Percentiles rank a stretch among this genome's conserved stretches.
These are phyloP conservation scores for Cystobasidiaceae sp. DNA, from an alignment of 1,284 basidiomycete genomes.

Conservation along the genomic window DNA sequence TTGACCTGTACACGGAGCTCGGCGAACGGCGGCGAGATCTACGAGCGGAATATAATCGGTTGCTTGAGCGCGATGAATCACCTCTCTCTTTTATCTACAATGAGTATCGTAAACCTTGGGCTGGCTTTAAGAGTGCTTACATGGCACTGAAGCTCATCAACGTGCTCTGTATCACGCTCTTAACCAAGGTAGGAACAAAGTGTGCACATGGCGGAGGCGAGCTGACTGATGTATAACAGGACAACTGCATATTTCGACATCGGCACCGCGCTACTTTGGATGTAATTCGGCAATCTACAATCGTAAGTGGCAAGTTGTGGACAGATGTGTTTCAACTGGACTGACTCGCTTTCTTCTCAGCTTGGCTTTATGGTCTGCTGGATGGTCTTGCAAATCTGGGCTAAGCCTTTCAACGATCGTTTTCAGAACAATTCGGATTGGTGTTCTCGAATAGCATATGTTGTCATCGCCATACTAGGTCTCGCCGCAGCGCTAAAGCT, in stretches of 20 bases:
- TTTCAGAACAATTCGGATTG: conserved; percentile 62
- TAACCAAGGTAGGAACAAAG: conserved; percentile 52
- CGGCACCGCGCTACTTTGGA: conserved; percentile 54
- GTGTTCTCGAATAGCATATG: conserved; percentile 23
- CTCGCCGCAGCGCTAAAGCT: conserved; percentile 43
- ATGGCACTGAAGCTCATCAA: conserved; percentile 60
- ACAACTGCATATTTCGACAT: conserved; percentile 69
- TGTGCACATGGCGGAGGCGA: too few relatives aligned
- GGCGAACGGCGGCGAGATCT: conserved; percentile 57
- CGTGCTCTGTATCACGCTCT: conserved; percentile 61
- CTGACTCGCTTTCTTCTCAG: conserved; percentile 42
- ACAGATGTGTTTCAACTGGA: not conserved
- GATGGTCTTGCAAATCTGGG: conserved; percentile 59
- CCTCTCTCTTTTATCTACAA: conserved; percentile 68
- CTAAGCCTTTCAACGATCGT: conserved; percentile 64
- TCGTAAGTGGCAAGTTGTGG: conserved; percentile 35
- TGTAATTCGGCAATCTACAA: conserved; percentile 56
- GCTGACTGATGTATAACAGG: conserved; percentile 34
- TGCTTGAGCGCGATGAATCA: conserved; percentile 61
- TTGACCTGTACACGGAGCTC: conserved; percentile 66
- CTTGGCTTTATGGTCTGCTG: conserved; percentile 58
- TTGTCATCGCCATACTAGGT: conserved; percentile 36
- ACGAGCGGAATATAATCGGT: conserved; percentile 66
- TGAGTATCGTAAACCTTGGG: conserved; percentile 66
- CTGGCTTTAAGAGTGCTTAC: conserved; percentile 44